These are phyloP conservation scores for Amanita thiersii DNA, from an alignment of 768 basidiomycete species.

Conservation along the genomic window DNA sequence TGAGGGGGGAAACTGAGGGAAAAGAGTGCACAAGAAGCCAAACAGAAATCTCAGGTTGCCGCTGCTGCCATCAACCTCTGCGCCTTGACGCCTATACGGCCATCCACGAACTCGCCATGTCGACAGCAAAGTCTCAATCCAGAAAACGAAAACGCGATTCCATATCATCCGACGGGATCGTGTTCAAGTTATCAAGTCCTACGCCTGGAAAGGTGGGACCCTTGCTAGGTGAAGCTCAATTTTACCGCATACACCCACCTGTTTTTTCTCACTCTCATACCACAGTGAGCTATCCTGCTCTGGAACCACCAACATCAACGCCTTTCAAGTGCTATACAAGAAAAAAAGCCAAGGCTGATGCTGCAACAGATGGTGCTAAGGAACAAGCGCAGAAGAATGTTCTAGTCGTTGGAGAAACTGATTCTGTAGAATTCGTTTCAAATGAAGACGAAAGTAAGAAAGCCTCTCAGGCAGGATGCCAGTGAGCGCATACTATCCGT, in stretches of 20 bases:
- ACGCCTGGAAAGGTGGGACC: constrained; percentile 24
- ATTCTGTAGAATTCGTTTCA: constrained; percentile 74
- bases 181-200: constrained; percentile 22
- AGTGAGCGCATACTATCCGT: constrained; percentile 34
- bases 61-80: constrained; percentile 11
- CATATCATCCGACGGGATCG: constrained; percentile 15
- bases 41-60: constrained; percentile 7
- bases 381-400: constrained; percentile 20
- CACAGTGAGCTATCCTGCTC: constrained; percentile 47
- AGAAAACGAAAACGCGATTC: constrained; percentile 35
- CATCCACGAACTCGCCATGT: constrained; percentile 20
- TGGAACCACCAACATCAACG: constrained; percentile 49
- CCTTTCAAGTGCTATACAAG: constrained; percentile 53
- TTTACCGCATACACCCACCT: constrained; percentile 1
- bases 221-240: constrained; percentile 25
- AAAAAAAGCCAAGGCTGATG: constrained; percentile 29
- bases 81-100: not conserved
- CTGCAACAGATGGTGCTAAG: constrained; percentile 18
- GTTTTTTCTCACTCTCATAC: not conserved
- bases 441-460: constrained; percentile 42
- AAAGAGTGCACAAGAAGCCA: constrained; percentile 5
- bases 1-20: not conserved
- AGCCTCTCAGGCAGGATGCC: constrained; percentile 53
- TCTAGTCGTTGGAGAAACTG: constrained; percentile 77
- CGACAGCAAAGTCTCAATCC: constrained; percentile 24